Base-by-base conservation (phyloP, 1,284 basidiomycete species). In the Abortiporus biennis region DNA sequence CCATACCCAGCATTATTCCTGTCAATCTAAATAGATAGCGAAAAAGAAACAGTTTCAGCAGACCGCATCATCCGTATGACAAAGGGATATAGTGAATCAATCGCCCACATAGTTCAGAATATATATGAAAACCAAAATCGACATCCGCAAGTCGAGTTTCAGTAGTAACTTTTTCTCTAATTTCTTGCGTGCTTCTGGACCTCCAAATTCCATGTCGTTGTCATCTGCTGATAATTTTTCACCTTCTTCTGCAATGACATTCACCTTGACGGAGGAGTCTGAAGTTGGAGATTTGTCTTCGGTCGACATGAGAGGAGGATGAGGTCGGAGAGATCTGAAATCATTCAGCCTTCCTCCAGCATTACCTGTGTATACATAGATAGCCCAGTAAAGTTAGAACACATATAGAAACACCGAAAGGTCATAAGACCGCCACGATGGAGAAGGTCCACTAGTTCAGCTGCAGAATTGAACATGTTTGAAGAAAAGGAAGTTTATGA, bases 101-200 rank as follows among this genome's bases (percentile, higher is more conserved):
- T 20, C 12, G 65, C 71, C 57, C 51, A 78, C 79, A 46, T 66
- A 80, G 58, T 82, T 85, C 36, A 85, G 62, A 40, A 84, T 77
- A 51, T 85, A 83, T 13, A 85, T 78, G n/a, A 83, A 50, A 23
- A 85, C 63, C 17, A 85, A 59, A 41, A 85, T 79, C 16, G 72
- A 72, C 73, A 83, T 80, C 24, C 80, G 66, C 25, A 64, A 31
- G 58, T 86, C 82, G 29, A 86, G 56, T 57, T 84, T 86, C 43
- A 65, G 62, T 41, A 84, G 57, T n/a, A 84, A 61, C 41, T 55
- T 61, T 44, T 63, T 67, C 59, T 84, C 77, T 16, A 82, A 48
- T 40, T 62, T 54, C 45, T 59, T 58, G 46, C 70, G 55, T 47
- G 47, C 65, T 43, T 69, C 62, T 45, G 52, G 48, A 17, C 71